Evolutionary conservation across 208 protist genomes (phyloP), one percentile per base, ranked within the genome.

Genomic region (Trypanosoma vivax): DNA sequence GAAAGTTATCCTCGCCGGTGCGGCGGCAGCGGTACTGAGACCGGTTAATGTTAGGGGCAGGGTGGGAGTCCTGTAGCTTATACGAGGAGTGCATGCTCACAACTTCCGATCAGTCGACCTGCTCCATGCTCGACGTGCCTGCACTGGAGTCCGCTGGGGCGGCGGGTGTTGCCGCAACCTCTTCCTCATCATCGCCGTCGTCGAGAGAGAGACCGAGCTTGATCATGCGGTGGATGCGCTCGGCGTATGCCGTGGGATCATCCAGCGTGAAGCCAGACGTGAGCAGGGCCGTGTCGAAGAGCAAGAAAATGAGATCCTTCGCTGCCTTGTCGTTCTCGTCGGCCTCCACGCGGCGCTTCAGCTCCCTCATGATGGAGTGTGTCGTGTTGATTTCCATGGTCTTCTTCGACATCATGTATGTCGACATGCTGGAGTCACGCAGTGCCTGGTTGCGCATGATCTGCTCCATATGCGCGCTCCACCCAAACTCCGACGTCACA

Each of bases 401-500:
- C 89, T 99, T 99, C 85, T 99, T 99, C 19, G 88, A 95, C 25
- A 83, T 75, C 97, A 99, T 99, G 87, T 98, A 98, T 38, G 73
- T 75, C 5, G 85, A 85, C 91, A 98, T 97, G 58, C 82, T 88
- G 25, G 73, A 87, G 70, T 99, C 97, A 70, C 95, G 82, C 11
- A 99, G 88, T 6, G 98, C 97, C 86, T 99, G 98, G 56, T 97
- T 96, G 74, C 98, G 98, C 97, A 99, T 99, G 84, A 99, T 99
- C 65, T 98, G 76, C 81, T 99, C 94, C 97, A 99, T 99, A 82
- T 99, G 99, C 61, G 98, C 97, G 24, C 95, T 97, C 97, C 96
- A 99, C 52, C 98, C 97, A 69, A 94, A 99, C 83, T 99, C 96
- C 51, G 89, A 92, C 28, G 98, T 99, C 42, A 99, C 96, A n/a